A percentile compares a stretch with the other conserved stretches of the same genome.
Evolutionary conservation across 352 stramenopile species (phyloP).

Genomic region (Globisporangium splendens): DNA sequence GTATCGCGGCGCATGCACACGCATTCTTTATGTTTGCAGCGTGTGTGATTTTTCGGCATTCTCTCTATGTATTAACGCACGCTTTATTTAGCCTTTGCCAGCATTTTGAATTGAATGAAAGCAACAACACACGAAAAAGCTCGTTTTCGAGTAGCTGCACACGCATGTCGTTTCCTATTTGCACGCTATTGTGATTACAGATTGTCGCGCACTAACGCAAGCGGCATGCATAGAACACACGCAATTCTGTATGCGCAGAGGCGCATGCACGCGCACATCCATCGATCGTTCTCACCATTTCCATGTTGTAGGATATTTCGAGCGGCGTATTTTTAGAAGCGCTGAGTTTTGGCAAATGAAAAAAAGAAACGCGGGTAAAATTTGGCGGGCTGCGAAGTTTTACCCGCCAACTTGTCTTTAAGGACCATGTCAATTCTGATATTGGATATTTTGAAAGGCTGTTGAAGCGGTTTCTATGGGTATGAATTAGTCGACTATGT

Average conservation of each 20-base stretch:
- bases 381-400: conserved; percentile 21
- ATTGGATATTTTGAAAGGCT: not conserved
- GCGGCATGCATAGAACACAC: too few relatives aligned
- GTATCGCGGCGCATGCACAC: not conserved
- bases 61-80: not conserved
- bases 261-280: too few relatives aligned
- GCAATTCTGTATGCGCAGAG: too few relatives aligned
- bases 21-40: not conserved
- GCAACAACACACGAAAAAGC: not conserved
- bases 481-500: conserved; percentile 3
- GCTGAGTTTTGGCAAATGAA: not conserved
- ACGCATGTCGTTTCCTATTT: too few relatives aligned
- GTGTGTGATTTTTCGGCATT: not conserved
- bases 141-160: not conserved
- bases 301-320: not conserved
- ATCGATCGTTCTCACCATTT: not conserved
- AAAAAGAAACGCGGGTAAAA: conserved; percentile 56
- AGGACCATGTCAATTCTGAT: not conserved
- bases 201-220: too few relatives aligned
- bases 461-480: not conserved
- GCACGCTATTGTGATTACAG: too few relatives aligned
- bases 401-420: conserved; percentile 34
- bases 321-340: conserved; percentile 9
- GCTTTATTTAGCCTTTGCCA: not conserved
- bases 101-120: not conserved